Conservation (phyloP, 345 rosid genomes). For the Reutealis trisperma region DNA sequence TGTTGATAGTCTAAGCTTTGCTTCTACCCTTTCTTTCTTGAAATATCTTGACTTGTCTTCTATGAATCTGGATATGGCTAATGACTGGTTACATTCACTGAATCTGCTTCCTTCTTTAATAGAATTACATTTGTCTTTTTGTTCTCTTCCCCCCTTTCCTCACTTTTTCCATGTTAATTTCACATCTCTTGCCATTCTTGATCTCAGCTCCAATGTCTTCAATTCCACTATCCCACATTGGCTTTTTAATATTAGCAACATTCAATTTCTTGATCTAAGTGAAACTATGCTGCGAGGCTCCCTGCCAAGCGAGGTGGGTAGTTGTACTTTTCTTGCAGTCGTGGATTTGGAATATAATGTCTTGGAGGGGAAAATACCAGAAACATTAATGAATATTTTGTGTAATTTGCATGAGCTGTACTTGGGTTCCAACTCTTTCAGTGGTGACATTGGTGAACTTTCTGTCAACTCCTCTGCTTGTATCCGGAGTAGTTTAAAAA, state of each 20-base stretch:
- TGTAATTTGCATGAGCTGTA: constrained; percentile 17
- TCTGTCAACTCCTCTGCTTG: constrained; percentile 20
- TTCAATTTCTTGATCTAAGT: constrained; percentile 7
- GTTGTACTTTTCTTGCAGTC: constrained; percentile 5
- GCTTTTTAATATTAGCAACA: constrained; percentile 3
- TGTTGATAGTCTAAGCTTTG: constrained; percentile 4
- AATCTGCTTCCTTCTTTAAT: constrained; percentile 17
- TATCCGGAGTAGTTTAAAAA: constrained; percentile 3
- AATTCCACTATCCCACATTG: not conserved
- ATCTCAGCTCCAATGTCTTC: constrained; percentile 5
- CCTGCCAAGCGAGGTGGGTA: constrained; percentile 6
- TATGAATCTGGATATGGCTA: not conserved
- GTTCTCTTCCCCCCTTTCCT: not conserved
- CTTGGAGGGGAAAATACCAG: constrained; percentile 19
- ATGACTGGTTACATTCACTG: constrained; percentile 12
- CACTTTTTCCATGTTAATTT: not conserved
- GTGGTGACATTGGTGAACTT: constrained; percentile 9
- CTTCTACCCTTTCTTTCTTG: constrained; percentile 11
- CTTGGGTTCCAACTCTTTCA: constrained; percentile 13
- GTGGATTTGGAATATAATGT: constrained; percentile 18
- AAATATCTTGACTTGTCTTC: constrained; percentile 12
- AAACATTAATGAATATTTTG: constrained; percentile 4
- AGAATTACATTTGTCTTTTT: constrained; percentile 10
- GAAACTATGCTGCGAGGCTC: constrained; percentile 18
- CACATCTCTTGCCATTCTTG: constrained; percentile 13